Base-by-base conservation (phyloP, 1,284 basidiomycete species). In the Wallemia hederae region DNA sequence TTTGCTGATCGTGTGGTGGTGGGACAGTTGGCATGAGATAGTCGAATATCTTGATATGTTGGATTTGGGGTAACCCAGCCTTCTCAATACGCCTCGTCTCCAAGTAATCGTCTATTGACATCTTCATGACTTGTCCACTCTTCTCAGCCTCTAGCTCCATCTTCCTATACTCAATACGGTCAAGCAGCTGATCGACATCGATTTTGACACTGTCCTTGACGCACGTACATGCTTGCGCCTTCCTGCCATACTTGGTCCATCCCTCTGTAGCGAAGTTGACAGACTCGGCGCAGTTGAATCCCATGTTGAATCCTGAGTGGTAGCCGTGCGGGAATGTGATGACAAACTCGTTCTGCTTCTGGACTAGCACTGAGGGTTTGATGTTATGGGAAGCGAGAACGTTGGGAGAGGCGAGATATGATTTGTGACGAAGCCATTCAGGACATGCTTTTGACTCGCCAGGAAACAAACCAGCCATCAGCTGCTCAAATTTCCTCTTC, bases 181-280 rank as follows among this genome's bases (percentile, higher is more conserved):
- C 73, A n/a, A 90, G 69, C 25, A 89, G 75, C 62, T 82, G 80
- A 66, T 90, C 85, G 27, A 96, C 85, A 63, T 96, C 83, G 66
- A 96, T 91, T 27, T 81, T 80, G 26, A 96, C 90, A 66, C 89
- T 92, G 68, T 86, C 85, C 59, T 74, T 73, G 29, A 92, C 78
- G 67, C 90, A 96, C 64, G 80, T 73, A 68, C 90, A 96, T 1
- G 77, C 80, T 66, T 84, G 82, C 0, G 85, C 89, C 63, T 77
- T 79, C 63, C 82, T 75, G 2, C 90, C 92, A 24, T 92, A 73
- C 59, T 92, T 87, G 9, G 97, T 72, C 92, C 92, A 98, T 62
- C 82, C 85, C 24, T 96, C 86, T 26, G 97, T 76, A 0, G 94
- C 94, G 71, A 98, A 98, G 70, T 98, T 98, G 67, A 96, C 88